Percentiles rank a stretch among this genome's conserved stretches.
Conservation (phyloP, 306 rosid species). For the Hippophae rhamnoides region DNA sequence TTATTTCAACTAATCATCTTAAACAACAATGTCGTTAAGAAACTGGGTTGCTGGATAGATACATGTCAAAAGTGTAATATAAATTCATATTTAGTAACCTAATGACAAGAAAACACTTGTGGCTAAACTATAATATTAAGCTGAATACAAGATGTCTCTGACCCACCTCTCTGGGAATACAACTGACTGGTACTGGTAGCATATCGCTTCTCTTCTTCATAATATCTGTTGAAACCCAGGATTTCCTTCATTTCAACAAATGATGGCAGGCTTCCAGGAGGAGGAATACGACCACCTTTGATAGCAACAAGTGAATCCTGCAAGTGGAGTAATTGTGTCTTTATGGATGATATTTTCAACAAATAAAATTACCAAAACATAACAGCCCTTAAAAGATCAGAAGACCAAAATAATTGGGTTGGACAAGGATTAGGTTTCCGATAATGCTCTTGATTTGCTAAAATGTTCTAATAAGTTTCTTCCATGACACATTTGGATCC, state of each 20-base stretch:
- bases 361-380: conserved; percentile 5
- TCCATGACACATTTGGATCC: not conserved
- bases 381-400: conserved; percentile 3
- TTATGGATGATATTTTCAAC: no score
- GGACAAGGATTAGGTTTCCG: not conserved
- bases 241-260: conserved; percentile 84
- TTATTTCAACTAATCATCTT: conserved; percentile 1
- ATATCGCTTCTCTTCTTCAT: conserved; percentile 89
- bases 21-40: not conserved
- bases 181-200: conserved; percentile 35
- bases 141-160: conserved; percentile 11
- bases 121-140: not conserved
- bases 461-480: not conserved
- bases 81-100: conserved; percentile 13
- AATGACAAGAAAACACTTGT: conserved; percentile 4
- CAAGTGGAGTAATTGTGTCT: conserved; percentile 15
- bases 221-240: conserved; percentile 74
- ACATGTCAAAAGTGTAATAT: conserved; percentile 7
- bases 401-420: not conserved
- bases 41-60: conserved; percentile 1
- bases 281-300: conserved; percentile 86
- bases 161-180: conserved; percentile 53
- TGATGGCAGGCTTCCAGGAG: conserved; percentile 92
- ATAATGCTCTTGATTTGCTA: not conserved
- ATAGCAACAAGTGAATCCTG: conserved; percentile 79